Percentiles rank a stretch among this genome's conserved stretches.
phyloP scores from a whole-genome alignment of 1,284 basidiomycete genomes.

The Marasmius tenuissimus region DNA sequence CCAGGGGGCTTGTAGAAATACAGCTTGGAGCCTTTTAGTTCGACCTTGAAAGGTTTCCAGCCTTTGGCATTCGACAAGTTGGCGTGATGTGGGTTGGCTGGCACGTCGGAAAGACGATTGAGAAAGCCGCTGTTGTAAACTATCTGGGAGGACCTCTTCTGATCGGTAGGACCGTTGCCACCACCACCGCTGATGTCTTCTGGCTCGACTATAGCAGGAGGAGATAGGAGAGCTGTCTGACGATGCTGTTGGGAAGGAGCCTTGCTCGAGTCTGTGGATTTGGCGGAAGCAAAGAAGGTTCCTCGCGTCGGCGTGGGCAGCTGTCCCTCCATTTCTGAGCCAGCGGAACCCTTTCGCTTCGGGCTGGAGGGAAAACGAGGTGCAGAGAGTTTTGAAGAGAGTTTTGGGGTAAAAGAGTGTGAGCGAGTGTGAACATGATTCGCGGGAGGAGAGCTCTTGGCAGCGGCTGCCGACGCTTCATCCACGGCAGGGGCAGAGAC shows the following conservation, averaged over 20 bases:
- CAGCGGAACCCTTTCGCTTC: conserved; percentile 53
- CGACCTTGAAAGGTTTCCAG: conserved; percentile 83
- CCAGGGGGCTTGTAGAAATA: conserved; percentile 81
- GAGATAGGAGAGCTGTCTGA: conserved; percentile 43
- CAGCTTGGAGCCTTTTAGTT: conserved; percentile 78
- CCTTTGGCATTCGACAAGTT: conserved; percentile 50
- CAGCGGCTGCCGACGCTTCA: conserved; percentile 19
- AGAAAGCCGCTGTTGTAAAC: conserved; percentile 73
- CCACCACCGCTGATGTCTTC: conserved; percentile 16
- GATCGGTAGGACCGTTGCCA: conserved; percentile 23
- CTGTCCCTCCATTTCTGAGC: conserved; percentile 34
- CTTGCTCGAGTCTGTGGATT: conserved; percentile 8
- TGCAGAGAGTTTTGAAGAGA: conserved; percentile 65
- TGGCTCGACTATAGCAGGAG: conserved; percentile 52
- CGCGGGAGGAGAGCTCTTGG: conserved; percentile 20
- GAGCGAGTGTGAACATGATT: conserved; percentile 53
- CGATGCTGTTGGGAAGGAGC: conserved; percentile 16
- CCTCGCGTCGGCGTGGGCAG: conserved; percentile 24
- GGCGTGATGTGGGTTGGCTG: conserved; percentile 29
- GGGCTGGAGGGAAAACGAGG: conserved; percentile 49
- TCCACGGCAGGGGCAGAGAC: conserved; percentile 26
- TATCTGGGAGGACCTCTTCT: conserved; percentile 73
- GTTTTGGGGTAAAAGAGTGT: conserved; percentile 67
- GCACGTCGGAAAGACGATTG: conserved; percentile 62
- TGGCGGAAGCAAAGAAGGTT: conserved; percentile 28